These are phyloP conservation scores for Phaffia rhodozyma DNA, from an alignment of 1,284 basidiomycete genomes.

Conservation along the genomic window DNA sequence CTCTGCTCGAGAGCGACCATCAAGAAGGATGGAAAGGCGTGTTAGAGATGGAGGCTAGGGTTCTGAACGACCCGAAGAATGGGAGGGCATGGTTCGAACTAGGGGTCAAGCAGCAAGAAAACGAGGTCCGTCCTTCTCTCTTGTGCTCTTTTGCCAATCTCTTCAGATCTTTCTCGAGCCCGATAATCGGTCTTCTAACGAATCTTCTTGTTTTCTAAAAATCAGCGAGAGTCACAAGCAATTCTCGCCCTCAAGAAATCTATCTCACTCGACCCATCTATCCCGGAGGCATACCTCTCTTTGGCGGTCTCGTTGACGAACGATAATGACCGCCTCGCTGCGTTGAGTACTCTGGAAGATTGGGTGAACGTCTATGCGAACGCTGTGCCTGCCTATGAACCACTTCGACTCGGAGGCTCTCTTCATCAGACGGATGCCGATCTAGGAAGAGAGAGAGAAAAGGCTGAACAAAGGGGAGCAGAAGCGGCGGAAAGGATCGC, in stretches of 20 bases:
- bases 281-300: conserved; percentile 77
- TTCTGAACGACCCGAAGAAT: conserved; percentile 62
- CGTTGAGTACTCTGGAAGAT: conserved; percentile 64
- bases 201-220: background rate
- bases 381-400: conserved; percentile 19
- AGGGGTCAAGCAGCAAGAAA: conserved; percentile 96
- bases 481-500: conserved; percentile 10
- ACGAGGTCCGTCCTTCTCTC: conserved; percentile 44
- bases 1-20: no score
- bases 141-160: background rate
- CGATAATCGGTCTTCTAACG: no score
- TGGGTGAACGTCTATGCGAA: conserved; percentile 47
- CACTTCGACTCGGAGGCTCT: conserved; percentile 36
- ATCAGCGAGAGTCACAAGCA: conserved; percentile 69
- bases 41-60: conserved; percentile 78
- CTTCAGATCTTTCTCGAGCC: no score
- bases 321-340: conserved; percentile 60
- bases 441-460: conserved; percentile 39
- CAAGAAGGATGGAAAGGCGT: conserved; percentile 47
- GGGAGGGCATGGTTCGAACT: conserved; percentile 78
- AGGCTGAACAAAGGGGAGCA: conserved; percentile 23
- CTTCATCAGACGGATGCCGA: conserved; percentile 40
- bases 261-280: conserved; percentile 62
- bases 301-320: conserved; percentile 88
- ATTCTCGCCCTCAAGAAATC: conserved; percentile 74